Evolutionary conservation across 306 rosid species (phyloP), one percentile per base, ranked within the genome.

Genomic region (Prunus padus): DNA sequence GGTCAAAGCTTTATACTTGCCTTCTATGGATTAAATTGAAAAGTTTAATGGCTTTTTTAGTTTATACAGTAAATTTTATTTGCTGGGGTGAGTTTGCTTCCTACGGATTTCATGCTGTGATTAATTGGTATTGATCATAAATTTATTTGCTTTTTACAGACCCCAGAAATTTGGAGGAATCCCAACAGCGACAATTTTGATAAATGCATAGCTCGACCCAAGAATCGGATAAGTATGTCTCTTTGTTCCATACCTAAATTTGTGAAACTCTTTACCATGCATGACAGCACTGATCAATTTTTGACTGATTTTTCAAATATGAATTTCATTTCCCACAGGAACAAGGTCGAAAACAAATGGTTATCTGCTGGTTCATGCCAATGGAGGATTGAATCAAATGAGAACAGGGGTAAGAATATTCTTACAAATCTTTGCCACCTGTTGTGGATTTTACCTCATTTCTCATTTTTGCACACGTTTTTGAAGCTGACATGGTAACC

Each of bases 321-420:
- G 4, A 55, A 62, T 46, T 8, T 62, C 5, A 15, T 62, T 46
- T 60, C 59, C 55, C 7, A 18, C 75, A 96, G 99, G 79, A n/a
- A 28, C 82, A 16, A 67, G 73, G 11, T 65, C 88, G 30, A 90
- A 86, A 73, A 88, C 92, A 20, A 92, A 87, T 80, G 99, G 99
- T 63, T 96, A 92, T 86, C 84, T 96, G 79, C 85, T 96, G 67
- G 88, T 91, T 75, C 98, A 96, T 85, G 97, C 99, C 67, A 96
- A 96, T 65, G 99, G 99, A 67, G 99, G 99, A 77, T 82, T 96
- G 89, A 96, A 96, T 85, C 99, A 96, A 83, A 96, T 96, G 99
- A 92, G 99, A 90, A 89, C 98, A 25, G 99, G 99, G 82, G 99
- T 96, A 84, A 80, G 87, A 63, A 49, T 23, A 42, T 51, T 62